Conservation (phyloP, 2,329 filamentous ascomycete species). For the Juglanconis sp. region DNA sequence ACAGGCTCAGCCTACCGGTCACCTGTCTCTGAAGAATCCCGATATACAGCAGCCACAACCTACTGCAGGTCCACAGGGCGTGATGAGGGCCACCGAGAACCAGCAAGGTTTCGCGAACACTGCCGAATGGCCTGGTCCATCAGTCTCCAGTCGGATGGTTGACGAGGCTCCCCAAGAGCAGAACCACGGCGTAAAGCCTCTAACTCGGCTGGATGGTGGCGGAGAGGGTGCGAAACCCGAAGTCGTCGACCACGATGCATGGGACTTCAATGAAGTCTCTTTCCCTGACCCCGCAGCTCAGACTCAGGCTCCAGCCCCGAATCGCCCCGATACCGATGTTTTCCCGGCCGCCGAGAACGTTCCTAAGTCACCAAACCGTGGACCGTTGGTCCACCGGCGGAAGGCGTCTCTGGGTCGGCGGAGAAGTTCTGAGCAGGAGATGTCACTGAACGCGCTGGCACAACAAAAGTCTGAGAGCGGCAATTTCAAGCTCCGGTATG, state of each 20-base stretch:
- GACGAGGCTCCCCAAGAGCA: constrained; percentile 25
- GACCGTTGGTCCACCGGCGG: constrained; percentile 67
- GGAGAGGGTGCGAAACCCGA: constrained; percentile 46
- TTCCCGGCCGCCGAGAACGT: constrained; percentile 81
- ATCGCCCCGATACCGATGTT: constrained; percentile 78
- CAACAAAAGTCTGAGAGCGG: constrained; percentile 66
- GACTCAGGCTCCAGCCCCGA: constrained; percentile 46
- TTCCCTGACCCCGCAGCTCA: constrained; percentile 53
- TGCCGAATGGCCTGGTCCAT: constrained; percentile 31
- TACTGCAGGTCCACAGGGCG: constrained; percentile 37
- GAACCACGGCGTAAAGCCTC: constrained; percentile 38
- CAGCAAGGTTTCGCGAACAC: constrained; percentile 28
- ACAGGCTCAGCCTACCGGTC: constrained; percentile 33
- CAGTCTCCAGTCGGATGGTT: constrained; percentile 22
- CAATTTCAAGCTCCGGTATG: constrained; percentile 90
- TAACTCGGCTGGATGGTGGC: constrained; percentile 38
- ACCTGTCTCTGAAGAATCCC: constrained; percentile 28
- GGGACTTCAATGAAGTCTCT: constrained; percentile 88
- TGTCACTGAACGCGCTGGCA: constrained; percentile 45
- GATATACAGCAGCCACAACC: constrained; percentile 29
- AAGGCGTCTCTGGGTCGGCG: constrained; percentile 76
- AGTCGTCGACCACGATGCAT: constrained; percentile 65
- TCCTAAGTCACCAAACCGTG: constrained; percentile 75
- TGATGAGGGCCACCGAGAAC: constrained; percentile 10
- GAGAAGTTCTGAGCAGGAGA: constrained; percentile 65